A percentile compares a stretch with the other conserved stretches of the same genome.
phyloP scores from a whole-genome alignment of 140 eudicot genomes.

The Stevia rebaudiana region DNA sequence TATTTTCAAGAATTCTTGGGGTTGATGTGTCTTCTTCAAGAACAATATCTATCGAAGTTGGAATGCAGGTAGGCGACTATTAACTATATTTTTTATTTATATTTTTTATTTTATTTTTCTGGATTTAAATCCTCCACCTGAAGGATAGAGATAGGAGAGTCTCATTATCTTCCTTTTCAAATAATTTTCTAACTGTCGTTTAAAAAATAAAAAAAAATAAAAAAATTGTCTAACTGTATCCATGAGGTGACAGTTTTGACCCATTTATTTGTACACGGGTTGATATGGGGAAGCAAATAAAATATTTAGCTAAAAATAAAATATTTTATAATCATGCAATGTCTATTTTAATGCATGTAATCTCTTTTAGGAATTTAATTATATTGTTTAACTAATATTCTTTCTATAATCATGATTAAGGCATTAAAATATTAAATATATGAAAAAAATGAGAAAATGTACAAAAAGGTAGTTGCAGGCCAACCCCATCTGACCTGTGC shows the following conservation, averaged over 20 bases:
- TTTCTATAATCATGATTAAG: background rate
- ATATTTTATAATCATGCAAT: background rate
- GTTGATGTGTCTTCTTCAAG: slow-evolving; percentile 66
- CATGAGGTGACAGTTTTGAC: background rate
- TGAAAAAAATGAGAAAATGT: background rate
- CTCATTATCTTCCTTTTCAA: no score
- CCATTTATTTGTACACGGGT: background rate
- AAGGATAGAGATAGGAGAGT: no score
- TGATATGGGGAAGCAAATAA: background rate
- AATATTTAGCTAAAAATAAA: background rate
- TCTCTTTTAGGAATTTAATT: background rate
- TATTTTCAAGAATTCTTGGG: slow-evolving; percentile 57
- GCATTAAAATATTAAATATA: background rate
- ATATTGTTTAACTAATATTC: background rate
- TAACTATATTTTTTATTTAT: background rate
- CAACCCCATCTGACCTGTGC: background rate
- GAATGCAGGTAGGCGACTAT: slow-evolving; percentile 74
- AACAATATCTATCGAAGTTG: slow-evolving; percentile 90
- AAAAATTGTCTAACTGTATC: background rate
- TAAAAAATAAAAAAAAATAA: no score
- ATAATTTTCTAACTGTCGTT: no score
- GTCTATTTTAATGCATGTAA: background rate
- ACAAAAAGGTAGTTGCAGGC: background rate
- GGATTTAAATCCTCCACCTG: no score
- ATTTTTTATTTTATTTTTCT: no score